phyloP scores from a whole-genome alignment of 768 basidiomycete genomes.

The Suillus subaureus region DNA sequence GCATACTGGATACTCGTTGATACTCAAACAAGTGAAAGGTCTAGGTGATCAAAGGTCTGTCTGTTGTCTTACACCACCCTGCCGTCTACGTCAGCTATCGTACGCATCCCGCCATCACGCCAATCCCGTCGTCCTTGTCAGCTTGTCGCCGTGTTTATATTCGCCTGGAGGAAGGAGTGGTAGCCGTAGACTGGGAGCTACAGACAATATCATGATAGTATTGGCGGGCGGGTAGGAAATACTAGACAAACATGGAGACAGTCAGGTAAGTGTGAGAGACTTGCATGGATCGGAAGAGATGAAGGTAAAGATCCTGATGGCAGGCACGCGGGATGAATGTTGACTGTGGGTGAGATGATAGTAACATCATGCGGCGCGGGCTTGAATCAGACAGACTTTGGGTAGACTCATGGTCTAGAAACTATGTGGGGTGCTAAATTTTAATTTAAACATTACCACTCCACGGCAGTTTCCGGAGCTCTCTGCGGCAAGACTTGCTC shows the following conservation, averaged over 20 bases:
- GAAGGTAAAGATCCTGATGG: no score
- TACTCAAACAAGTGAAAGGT: background rate
- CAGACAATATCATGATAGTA: background rate
- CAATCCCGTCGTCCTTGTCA: background rate
- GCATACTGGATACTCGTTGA: background rate
- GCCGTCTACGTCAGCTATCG: no score
- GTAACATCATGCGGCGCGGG: background rate
- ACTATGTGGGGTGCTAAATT: no score
- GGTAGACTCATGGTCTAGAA: no score
- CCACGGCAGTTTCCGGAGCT: background rate
- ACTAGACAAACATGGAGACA: background rate
- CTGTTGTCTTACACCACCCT: background rate
- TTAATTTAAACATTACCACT: no score
- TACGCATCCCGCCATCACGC: background rate
- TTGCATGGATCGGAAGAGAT: background rate
- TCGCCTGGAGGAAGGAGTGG: background rate
- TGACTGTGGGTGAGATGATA: background rate
- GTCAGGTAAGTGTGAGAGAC: background rate
- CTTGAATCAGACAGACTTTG: background rate
- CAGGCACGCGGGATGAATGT: background rate
- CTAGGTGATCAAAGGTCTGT: background rate
- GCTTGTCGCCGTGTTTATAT: background rate
- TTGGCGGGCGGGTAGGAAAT: no score
- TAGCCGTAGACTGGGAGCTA: no score
- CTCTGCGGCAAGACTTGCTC: background rate